Evolutionary conservation across 2,329 filamentous ascomycete genomes (phyloP).

Genomic region (Colletotrichum spinosum): DNA sequence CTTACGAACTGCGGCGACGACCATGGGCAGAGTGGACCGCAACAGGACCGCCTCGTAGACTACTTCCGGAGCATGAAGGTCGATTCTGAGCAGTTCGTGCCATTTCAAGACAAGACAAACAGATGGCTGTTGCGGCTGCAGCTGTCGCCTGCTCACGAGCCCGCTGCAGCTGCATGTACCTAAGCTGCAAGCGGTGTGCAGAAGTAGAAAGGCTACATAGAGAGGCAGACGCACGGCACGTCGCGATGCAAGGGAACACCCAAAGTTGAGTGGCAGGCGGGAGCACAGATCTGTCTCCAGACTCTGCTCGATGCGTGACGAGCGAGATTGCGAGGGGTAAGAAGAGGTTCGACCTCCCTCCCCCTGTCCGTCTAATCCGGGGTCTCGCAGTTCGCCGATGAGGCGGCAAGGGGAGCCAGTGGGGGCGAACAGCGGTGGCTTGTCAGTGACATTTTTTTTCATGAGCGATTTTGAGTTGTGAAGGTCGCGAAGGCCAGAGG

Average conservation of each 20-base stretch:
- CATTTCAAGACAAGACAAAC: no score
- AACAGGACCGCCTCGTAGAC: no score
- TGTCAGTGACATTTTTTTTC: slow-evolving; percentile 2
- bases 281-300: neutral
- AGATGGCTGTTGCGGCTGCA: no score
- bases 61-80: no score
- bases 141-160: no score
- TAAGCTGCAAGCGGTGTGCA: no score
- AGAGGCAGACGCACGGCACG: neutral
- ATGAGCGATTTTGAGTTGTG: neutral
- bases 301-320: slow-evolving; percentile 1
- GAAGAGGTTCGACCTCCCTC: neutral
- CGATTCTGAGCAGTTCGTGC: no score
- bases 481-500: neutral
- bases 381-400: slow-evolving; percentile 35
- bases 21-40: neutral
- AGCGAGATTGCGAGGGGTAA: neutral
- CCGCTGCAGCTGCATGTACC: no score
- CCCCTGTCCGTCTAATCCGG: slow-evolving; percentile 27
- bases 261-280: neutral
- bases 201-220: neutral
- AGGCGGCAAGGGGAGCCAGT: slow-evolving; percentile 31
- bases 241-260: neutral
- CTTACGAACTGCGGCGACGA: neutral
- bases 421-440: slow-evolving; percentile 19